Evolutionary conservation across 2,329 filamentous ascomycete genomes (phyloP).

Genomic region (Fusarium nurragi): DNA sequence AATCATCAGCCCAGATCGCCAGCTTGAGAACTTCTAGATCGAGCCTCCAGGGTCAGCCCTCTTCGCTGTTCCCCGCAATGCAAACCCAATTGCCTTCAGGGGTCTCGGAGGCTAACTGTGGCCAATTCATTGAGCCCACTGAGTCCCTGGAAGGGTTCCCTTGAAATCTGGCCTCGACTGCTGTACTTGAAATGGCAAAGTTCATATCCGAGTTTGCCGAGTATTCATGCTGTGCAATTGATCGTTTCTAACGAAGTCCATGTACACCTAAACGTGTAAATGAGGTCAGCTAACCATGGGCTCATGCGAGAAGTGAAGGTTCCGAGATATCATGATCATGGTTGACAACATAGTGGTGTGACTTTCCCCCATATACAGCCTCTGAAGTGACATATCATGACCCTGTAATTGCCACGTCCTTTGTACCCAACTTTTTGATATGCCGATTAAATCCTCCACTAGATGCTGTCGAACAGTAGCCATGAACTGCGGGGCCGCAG

Average conservation of each 20-base stretch:
- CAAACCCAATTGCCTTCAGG: conserved; percentile 35
- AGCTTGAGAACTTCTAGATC: conserved; percentile 19
- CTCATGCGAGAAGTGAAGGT: conserved; percentile 7
- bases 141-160: neutral
- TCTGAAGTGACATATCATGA: conserved; percentile 23
- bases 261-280: neutral
- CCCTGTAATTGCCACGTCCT: conserved; percentile 29
- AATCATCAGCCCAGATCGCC: conserved; percentile 30
- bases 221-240: conserved; percentile 1
- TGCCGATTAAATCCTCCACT: conserved; percentile 7
- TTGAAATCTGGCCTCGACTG: neutral
- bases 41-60: conserved; percentile 4
- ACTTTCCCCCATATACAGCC: conserved; percentile 14
- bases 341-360: conserved; percentile 29
- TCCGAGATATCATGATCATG: conserved; percentile 9
- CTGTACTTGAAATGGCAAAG: conserved; percentile 7
- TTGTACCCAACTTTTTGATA: conserved; percentile 16
- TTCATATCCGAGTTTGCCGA: neutral
- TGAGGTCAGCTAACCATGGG: conserved; percentile 22
- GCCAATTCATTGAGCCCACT: neutral
- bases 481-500: conserved; percentile 21
- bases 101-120: conserved; percentile 23
- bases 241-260: neutral
- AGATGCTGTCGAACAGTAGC: neutral
- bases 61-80: conserved; percentile 15